Base-by-base conservation (phyloP, 305 asterid genomes). In the Nicotiana rustica region DNA sequence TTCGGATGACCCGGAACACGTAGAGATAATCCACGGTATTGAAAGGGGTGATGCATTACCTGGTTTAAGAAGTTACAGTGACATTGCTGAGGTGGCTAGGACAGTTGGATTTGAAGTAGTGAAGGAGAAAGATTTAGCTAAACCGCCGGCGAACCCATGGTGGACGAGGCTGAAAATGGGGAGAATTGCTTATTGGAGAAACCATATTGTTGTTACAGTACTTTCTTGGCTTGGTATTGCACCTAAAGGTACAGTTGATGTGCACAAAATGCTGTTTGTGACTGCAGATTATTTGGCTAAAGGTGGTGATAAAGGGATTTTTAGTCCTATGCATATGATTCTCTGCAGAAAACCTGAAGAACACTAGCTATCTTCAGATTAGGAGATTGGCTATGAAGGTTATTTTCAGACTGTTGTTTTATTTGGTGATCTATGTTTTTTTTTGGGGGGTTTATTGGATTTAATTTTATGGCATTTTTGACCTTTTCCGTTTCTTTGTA, bases 371-470 rank as follows among this genome's bases (percentile, higher is more conserved):
- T 84, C 9, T 67, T 29, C 77, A 81, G 75, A 67, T 33, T 15
- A 3, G 21, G 47, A 17, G 19, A 2, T 44, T 44, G 52, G 2
- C 13, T 44, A 44, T 44, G 49, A 41, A 44, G 52, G 52, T 44
- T 44, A 44, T 2, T 17, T 67, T 18, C 71, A 36, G 35, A 87
- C 31, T 80, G 36, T 66, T 56, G 85, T 77, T 31, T 47, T 82
- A 29, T 17, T 35, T 44, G 44, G 77, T 80, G 61, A 52, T 61
- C 49, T 79, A 6, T 18, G 79, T 25, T 47, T 1, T 73, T 38
- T 70, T 73, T 47, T 78, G 82, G 83, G 82, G 84, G 82, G 83
- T 65, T 87, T 82, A 79, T 85, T 81, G 87, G 82, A 86, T 82
- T 89, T 85, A 89, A 86, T 84, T 89, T 87, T 77, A 76, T 80